Conservation (phyloP, 768 basidiomycete genomes). For the Strobilomyces dryophilus region DNA sequence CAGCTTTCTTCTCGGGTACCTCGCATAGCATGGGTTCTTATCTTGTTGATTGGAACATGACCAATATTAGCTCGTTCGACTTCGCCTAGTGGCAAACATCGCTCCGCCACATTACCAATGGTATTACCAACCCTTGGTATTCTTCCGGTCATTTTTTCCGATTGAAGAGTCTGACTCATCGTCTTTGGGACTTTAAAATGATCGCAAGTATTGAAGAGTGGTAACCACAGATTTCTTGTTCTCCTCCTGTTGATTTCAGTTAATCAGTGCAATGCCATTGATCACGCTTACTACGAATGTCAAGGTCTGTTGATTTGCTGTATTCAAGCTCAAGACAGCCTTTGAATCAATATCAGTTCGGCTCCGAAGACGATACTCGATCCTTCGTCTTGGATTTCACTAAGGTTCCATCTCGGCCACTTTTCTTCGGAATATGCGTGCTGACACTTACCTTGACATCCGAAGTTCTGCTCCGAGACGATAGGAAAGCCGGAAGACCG, state of each 20-base stretch:
- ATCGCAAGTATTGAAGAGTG: neutral
- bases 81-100: too few relatives aligned
- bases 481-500: conserved; percentile 50
- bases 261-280: conserved; percentile 26
- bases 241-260: neutral
- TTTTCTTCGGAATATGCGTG: too few relatives aligned
- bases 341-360: neutral
- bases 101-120: too few relatives aligned
- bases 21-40: neutral
- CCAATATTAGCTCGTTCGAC: too few relatives aligned
- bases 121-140: too few relatives aligned
- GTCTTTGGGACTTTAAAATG: neutral
- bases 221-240: neutral
- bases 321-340: neutral
- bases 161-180: neutral
- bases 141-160: too few relatives aligned
- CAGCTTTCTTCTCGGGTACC: neutral
- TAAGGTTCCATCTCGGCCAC: neutral
- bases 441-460: neutral
- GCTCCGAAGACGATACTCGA: neutral
- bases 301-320: neutral
- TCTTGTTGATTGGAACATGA: neutral
- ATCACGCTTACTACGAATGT: conserved; percentile 35
- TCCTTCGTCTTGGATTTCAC: conserved; percentile 1
- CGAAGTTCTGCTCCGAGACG: conserved; percentile 39